Percentiles rank a stretch among this genome's conserved stretches.
These are phyloP conservation scores for Zygosaccharomyces pseudobailii DNA, from an alignment of 1,139 yeast species.

Conservation along the genomic window DNA sequence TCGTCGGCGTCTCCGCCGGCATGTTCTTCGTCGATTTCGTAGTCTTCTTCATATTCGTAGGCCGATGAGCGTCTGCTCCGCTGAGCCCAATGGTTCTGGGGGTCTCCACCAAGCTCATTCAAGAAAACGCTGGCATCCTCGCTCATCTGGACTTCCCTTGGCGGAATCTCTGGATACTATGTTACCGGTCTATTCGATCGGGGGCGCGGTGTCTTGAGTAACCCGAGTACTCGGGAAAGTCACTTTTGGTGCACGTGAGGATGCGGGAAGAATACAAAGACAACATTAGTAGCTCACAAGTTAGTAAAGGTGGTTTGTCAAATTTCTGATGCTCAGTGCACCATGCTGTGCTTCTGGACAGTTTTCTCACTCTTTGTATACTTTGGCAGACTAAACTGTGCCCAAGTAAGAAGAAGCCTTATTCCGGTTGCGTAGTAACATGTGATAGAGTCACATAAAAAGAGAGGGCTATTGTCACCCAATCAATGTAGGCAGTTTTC, in stretches of 20 bases:
- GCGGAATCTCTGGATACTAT: background rate
- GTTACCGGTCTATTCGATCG: too few species aligned
- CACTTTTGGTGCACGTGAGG: background rate
- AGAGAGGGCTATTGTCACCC: too few species aligned
- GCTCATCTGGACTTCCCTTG: background rate
- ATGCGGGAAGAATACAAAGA: background rate
- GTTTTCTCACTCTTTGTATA: too few species aligned
- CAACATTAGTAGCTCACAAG: background rate
- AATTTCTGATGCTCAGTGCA: too few species aligned
- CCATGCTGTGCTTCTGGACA: too few species aligned
- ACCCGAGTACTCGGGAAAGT: background rate
- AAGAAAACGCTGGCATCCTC: background rate
- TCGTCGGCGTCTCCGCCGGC: constrained; percentile 14
- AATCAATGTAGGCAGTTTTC: too few species aligned
- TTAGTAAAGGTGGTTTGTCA: background rate
- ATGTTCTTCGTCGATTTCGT: constrained; percentile 4
- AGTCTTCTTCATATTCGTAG: background rate
- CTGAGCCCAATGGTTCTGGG: background rate
- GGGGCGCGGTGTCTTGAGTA: background rate
- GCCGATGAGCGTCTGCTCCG: background rate
- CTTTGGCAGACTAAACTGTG: too few species aligned
- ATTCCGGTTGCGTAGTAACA: too few species aligned
- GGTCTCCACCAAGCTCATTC: background rate
- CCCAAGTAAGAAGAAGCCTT: too few species aligned
- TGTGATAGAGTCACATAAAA: too few species aligned